Conservation (phyloP, 257 asterid species). For the Salvia rosmarinus region DNA sequence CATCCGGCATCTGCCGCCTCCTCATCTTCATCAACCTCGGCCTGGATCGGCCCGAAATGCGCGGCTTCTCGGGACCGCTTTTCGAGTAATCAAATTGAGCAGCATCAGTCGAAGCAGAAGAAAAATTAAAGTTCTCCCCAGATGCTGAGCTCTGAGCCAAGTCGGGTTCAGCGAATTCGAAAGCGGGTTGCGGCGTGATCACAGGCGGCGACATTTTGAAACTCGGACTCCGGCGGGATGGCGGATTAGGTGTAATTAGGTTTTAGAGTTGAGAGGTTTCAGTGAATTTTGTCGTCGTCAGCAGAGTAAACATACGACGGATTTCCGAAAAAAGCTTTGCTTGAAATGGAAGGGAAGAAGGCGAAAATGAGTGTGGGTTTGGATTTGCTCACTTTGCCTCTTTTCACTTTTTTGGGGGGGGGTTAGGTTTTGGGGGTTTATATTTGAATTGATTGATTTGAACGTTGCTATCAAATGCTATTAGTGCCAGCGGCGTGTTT, state of each 20-base stretch:
- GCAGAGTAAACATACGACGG: not conserved
- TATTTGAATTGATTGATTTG: conserved; percentile 38
- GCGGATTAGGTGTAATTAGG: conserved; percentile 29
- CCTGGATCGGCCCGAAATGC: conserved; percentile 45
- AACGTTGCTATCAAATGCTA: conserved; percentile 28
- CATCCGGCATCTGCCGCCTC: conserved; percentile 47
- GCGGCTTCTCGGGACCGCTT: conserved; percentile 35
- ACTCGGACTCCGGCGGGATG: conserved; percentile 29
- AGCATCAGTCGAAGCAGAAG: conserved; percentile 29
- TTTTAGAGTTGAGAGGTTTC: not conserved
- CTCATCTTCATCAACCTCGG: conserved; percentile 64
- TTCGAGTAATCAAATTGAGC: conserved; percentile 43
- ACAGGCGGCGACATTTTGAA: conserved; percentile 46
- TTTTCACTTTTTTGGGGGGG: not conserved
- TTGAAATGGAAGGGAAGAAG: conserved; percentile 31
- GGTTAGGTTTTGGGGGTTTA: conserved; percentile 40
- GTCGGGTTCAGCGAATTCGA: conserved; percentile 42
- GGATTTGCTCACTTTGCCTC: not conserved
- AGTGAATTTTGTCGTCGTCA: conserved; percentile 1
- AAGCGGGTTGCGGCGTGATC: conserved; percentile 27
- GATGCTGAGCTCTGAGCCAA: conserved; percentile 20
- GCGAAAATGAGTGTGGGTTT: not conserved
- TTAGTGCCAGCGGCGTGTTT: conserved; percentile 35
- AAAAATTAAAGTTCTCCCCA: conserved; percentile 37
- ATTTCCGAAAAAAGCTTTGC: not conserved